Evolutionary conservation across 495 filamentous ascomycete genomes (phyloP).

Genomic region (Pyronema omphalodes): DNA sequence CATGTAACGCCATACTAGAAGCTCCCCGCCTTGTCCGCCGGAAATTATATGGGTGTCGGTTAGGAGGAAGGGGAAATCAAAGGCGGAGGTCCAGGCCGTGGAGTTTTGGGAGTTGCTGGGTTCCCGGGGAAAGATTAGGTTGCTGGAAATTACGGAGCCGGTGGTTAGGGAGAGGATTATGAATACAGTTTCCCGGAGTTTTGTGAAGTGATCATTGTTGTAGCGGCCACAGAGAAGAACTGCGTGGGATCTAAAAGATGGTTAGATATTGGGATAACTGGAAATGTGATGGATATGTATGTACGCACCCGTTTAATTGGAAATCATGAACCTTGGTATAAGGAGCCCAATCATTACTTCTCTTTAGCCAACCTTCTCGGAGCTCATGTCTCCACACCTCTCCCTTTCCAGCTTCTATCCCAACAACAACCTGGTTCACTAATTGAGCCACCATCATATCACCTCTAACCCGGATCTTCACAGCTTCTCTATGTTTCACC

Average conservation of each 20-base stretch:
- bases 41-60: constrained; percentile 23
- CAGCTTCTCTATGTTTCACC: not conserved
- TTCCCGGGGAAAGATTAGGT: not conserved
- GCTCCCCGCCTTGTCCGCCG: constrained; percentile 22
- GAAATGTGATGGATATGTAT: not conserved
- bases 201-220: constrained; percentile 13
- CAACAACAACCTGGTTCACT: not conserved
- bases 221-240: constrained; percentile 22
- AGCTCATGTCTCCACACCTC: not conserved
- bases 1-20: constrained; percentile 22
- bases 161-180: constrained; percentile 19
- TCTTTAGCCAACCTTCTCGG: not conserved
- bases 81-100: constrained; percentile 13
- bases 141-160: constrained; percentile 3
- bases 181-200: constrained; percentile 22
- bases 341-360: not conserved
- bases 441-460: not conserved
- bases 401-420: not conserved
- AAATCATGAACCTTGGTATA: not conserved
- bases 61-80: constrained; percentile 22
- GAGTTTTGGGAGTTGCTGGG: constrained; percentile 8
- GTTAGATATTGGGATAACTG: not conserved
- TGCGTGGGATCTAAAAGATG: constrained; percentile 13
- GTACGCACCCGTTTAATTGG: not conserved
- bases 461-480: not conserved